phyloP scores from a whole-genome alignment of 306 rosid species.

The Ziziphus jujuba region DNA sequence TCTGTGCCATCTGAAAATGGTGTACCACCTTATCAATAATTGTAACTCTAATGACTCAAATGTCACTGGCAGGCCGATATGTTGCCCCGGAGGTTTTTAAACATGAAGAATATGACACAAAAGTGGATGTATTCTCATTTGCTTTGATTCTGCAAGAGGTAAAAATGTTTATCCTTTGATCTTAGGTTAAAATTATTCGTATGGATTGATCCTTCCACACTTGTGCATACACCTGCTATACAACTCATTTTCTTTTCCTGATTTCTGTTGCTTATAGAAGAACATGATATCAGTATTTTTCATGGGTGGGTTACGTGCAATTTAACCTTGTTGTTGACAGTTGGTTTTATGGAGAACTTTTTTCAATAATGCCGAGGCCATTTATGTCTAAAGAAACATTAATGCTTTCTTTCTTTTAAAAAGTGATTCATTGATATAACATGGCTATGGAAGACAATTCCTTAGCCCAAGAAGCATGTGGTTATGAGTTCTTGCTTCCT shows the following conservation, averaged over 20 bases:
- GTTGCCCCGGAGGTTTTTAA: slow-evolving; percentile 91
- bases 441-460: too few relatives aligned
- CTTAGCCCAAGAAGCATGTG: too few relatives aligned
- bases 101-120: slow-evolving; percentile 80
- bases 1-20: not conserved
- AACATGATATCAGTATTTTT: not conserved
- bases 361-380: too few relatives aligned
- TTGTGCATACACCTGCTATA: not conserved
- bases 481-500: too few relatives aligned
- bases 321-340: too few relatives aligned
- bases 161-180: slow-evolving; percentile 23
- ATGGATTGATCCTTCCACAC: not conserved
- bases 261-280: not conserved
- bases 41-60: slow-evolving; percentile 20
- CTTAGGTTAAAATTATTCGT: not conserved
- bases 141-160: slow-evolving; percentile 94
- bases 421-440: too few relatives aligned
- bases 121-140: slow-evolving; percentile 94
- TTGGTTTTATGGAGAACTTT: too few relatives aligned
- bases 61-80: slow-evolving; percentile 67
- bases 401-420: too few relatives aligned
- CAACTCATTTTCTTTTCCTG: not conserved
- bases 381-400: too few relatives aligned
- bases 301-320: not conserved
- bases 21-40: slow-evolving; percentile 26